Percentiles rank a stretch among this genome's conserved stretches.
These are phyloP conservation scores for Coemansia sp. DNA, from an alignment of 192 early-diverging fungal species.

Conservation along the genomic window DNA sequence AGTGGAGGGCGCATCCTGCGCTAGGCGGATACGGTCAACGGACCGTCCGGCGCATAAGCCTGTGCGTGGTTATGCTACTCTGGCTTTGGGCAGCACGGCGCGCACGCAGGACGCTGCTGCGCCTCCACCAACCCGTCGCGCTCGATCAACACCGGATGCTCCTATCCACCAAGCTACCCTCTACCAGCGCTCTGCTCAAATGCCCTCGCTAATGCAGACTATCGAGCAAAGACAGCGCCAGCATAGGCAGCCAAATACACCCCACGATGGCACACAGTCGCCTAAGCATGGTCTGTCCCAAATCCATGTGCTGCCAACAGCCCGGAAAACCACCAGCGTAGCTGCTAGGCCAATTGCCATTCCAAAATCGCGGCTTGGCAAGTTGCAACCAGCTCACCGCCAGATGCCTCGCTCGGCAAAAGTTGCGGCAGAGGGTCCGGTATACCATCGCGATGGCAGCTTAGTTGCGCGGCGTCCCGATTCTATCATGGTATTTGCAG, in stretches of 20 bases:
- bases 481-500: slow-evolving; percentile 11
- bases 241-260: slow-evolving; percentile 6
- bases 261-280: neutral
- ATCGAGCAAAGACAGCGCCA: slow-evolving; percentile 4
- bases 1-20: neutral
- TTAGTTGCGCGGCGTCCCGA: slow-evolving; percentile 25
- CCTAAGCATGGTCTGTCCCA: neutral
- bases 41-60: too few species aligned
- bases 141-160: neutral
- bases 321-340: neutral
- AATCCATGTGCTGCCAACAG: neutral
- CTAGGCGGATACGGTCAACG: neutral
- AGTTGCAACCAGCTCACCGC: slow-evolving; percentile 39
- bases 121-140: neutral
- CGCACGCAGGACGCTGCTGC: neutral
- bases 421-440: slow-evolving; percentile 16
- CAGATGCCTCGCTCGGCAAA: slow-evolving; percentile 41
- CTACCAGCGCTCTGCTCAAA: neutral
- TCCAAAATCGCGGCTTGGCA: slow-evolving; percentile 34
- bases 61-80: neutral
- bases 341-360: slow-evolving; percentile 26
- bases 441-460: slow-evolving; percentile 17
- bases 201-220: slow-evolving; percentile 1
- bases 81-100: neutral
- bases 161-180: neutral